Evolutionary conservation across 192 early-diverging fungal genomes (phyloP).

Genomic region (Bifiguratus adelaidae): DNA sequence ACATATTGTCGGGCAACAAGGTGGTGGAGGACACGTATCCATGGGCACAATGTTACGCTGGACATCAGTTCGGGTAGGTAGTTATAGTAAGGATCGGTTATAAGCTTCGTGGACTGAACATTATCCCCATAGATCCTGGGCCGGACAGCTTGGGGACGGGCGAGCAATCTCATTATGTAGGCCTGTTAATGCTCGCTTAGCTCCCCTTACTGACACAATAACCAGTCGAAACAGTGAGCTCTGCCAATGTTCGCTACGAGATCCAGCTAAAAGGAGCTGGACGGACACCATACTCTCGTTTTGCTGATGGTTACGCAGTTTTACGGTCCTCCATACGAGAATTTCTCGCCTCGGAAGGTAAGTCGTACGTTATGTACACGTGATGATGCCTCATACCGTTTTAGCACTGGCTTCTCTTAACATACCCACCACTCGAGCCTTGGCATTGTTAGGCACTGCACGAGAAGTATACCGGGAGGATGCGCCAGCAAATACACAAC

Average conservation of each 20-base stretch:
- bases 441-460: slow-evolving; percentile 54
- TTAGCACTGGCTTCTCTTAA: slow-evolving; percentile 52
- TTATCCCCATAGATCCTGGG: slow-evolving; percentile 28
- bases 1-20: slow-evolving; percentile 26
- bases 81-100: background rate
- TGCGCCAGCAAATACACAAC: slow-evolving; percentile 7
- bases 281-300: slow-evolving; percentile 77
- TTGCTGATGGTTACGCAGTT: slow-evolving; percentile 81
- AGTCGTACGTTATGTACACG: background rate
- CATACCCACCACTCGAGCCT: slow-evolving; percentile 68
- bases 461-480: slow-evolving; percentile 56
- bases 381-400: background rate
- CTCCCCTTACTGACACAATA: background rate
- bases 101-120: background rate
- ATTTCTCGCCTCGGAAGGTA: slow-evolving; percentile 64
- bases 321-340: slow-evolving; percentile 82
- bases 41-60: slow-evolving; percentile 62
- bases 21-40: slow-evolving; percentile 34
- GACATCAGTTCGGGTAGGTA: slow-evolving; percentile 55
- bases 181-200: background rate
- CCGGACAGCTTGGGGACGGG: slow-evolving; percentile 79
- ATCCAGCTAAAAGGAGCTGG: slow-evolving; percentile 83
- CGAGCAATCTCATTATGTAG: slow-evolving; percentile 74
- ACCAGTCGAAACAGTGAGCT: slow-evolving; percentile 26
- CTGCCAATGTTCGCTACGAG: slow-evolving; percentile 44